Evolutionary conservation across 495 filamentous ascomycete species (phyloP), one percentile per base, ranked within the genome.

Genomic region (Neurospora sublineolata): DNA sequence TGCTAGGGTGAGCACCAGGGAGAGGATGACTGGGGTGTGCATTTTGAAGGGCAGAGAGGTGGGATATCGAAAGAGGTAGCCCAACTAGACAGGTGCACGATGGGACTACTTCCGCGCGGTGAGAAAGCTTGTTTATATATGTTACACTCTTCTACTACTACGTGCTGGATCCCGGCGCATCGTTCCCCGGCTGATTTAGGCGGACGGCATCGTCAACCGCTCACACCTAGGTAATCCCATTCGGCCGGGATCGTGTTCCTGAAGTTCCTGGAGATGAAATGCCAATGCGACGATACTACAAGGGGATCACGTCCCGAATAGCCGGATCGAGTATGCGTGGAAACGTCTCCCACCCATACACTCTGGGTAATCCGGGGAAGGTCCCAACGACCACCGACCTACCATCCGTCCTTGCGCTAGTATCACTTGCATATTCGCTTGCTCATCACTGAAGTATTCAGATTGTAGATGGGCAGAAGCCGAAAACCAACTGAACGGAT

Each of bases 1-100:
- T 18, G 71, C 52, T 11, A 72, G 27, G 68, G 69, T 44, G 71
- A 74, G 71, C 18, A 44, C 4, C 2, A 72, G 27, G 33, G 69
- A 9, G 52, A 60, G 20, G 52, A 64, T 16, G 6, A 27, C 18
- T 30, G 52, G 23, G 12, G 52, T 18, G 52, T 33, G 52, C 52
- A 64, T 64, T 46, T 46, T 9, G 41, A 16, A 14, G 14, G 39
- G 33, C 33, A 36, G 33, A 36, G 33, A 36, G 33, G 0, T 36
- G 0, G 3, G 33, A 36, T 38, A 38, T 38, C 37, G 9, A 11
- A 39, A 4, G 38, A 39, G 10, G 38, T 4, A 39, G 14, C 18
- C 1, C 14, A 8, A 44, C 3, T 44, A 4, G 2, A 20, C 8
- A 44, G 18, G 41, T 10, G 4, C 2, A 20, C 0, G 18, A n/a